Percentiles rank a stretch among this genome's conserved stretches.
These are phyloP conservation scores for Phanerodontia chrysosporium DNA, from an alignment of 768 basidiomycete genomes.

Conservation along the genomic window DNA sequence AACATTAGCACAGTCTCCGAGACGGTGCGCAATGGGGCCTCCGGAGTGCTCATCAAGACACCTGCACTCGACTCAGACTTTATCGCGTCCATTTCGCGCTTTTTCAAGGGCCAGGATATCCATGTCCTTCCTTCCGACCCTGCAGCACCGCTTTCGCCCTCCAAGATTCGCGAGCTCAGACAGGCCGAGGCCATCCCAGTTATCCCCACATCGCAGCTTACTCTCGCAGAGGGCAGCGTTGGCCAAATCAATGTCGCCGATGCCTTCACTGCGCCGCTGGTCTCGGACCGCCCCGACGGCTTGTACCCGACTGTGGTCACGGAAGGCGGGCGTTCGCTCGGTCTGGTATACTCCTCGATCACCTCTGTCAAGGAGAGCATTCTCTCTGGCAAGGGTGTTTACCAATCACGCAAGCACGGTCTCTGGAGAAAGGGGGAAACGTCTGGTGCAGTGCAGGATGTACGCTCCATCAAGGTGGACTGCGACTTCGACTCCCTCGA, in stretches of 20 bases:
- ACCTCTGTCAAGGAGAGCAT: slow-evolving; percentile 87
- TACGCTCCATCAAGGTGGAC: slow-evolving; percentile 78
- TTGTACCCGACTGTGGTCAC: slow-evolving; percentile 92
- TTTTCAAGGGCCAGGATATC: slow-evolving; percentile 61
- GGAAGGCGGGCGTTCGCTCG: slow-evolving; percentile 72
- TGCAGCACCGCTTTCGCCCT: slow-evolving; percentile 48
- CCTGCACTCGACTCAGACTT: slow-evolving; percentile 69
- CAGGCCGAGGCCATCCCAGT: slow-evolving; percentile 62
- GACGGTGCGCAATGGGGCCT: slow-evolving; percentile 65
- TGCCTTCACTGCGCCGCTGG: slow-evolving; percentile 78
- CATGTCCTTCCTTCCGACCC: slow-evolving; percentile 51
- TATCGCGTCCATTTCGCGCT: slow-evolving; percentile 70
- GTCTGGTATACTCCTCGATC: slow-evolving; percentile 91
- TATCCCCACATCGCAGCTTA: slow-evolving; percentile 68
- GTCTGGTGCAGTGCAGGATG: slow-evolving; percentile 87
- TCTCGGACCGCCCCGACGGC: slow-evolving; percentile 86
- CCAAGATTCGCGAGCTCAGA: slow-evolving; percentile 56
- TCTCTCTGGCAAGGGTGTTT: slow-evolving; percentile 84
- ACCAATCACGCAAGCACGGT: slow-evolving; percentile 94
- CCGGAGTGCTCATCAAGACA: slow-evolving; percentile 78
- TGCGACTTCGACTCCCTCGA: slow-evolving; percentile 93
- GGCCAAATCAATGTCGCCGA: slow-evolving; percentile 71
- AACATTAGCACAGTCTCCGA: slow-evolving; percentile 74
- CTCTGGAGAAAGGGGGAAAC: slow-evolving; percentile 97
- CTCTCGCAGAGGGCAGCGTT: slow-evolving; percentile 47